Percentiles rank a stretch among this genome's conserved stretches.
Conservation (phyloP, 208 protist species). For the Crithidia sp. region DNA sequence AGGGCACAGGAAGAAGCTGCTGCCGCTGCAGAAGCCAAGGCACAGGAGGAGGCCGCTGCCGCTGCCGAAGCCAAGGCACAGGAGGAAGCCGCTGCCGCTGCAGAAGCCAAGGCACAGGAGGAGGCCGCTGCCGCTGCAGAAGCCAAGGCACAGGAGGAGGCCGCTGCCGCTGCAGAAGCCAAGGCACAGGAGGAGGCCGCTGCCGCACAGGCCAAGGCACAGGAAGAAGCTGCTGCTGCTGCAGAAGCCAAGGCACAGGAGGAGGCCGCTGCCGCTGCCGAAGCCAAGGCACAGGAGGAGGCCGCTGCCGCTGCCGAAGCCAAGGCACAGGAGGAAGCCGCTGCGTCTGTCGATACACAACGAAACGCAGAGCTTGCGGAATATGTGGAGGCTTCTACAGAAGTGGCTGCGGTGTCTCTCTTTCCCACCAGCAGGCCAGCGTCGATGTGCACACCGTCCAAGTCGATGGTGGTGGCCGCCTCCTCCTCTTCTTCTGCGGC, state of each 20-base stretch:
- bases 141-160: no score
- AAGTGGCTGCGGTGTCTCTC: not conserved
- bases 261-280: slow-evolving; percentile 3
- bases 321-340: not conserved
- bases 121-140: not conserved
- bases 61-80: not conserved
- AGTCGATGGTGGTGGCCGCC: not conserved
- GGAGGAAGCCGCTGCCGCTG: not conserved
- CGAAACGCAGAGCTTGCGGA: no score
- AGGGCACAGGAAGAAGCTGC: slow-evolving; percentile 7
- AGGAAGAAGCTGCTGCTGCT: not conserved
- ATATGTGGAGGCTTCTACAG: not conserved
- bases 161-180: not conserved
- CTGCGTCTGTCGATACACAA: not conserved
- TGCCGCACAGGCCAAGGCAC: slow-evolving; percentile 2
- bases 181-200: slow-evolving; percentile 2
- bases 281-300: slow-evolving; percentile 1
- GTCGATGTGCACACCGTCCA: no score
- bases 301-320: slow-evolving; percentile 2
- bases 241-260: slow-evolving; percentile 5
- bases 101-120: no score
- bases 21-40: slow-evolving; percentile 3
- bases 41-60: not conserved
- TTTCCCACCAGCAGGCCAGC: not conserved
- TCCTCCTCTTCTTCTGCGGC: no score